Percentiles rank a stretch among this genome's conserved stretches.
Evolutionary conservation across 2,329 filamentous ascomycete species (phyloP).

Genomic region (Thelonectria rubi): DNA sequence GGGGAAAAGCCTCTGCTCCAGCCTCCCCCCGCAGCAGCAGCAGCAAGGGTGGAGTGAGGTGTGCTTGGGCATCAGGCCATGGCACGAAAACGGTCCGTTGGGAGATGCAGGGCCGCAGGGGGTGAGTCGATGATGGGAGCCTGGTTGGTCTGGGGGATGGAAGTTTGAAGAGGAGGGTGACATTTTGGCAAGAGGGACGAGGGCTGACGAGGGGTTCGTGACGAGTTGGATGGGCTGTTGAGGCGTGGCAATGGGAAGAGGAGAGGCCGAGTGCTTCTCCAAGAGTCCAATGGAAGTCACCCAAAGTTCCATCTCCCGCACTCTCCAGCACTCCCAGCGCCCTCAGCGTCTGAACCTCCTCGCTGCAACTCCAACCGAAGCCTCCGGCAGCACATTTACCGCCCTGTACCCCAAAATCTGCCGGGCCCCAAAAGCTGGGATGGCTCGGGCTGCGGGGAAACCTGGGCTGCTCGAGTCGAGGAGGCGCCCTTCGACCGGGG

Average conservation of each 20-base stretch:
- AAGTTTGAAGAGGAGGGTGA: conserved; percentile 2
- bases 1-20: not conserved
- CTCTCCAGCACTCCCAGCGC: not conserved
- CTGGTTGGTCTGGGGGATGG: not conserved
- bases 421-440: conserved; percentile 10
- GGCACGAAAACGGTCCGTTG: conserved; percentile 2
- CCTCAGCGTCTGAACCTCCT: not conserved
- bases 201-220: not conserved
- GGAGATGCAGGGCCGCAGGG: not conserved
- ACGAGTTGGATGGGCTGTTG: not conserved
- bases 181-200: not conserved
- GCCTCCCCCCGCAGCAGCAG: conserved; percentile 15
- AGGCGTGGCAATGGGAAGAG: not conserved
- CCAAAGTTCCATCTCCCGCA: not conserved
- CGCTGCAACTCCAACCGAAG: not conserved
- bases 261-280: not conserved
- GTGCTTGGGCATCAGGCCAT: conserved; percentile 21
- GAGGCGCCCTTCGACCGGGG: conserved; percentile 5
- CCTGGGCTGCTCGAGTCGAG: not conserved
- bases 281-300: not conserved
- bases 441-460: conserved; percentile 20
- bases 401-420: conserved; percentile 7
- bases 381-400: not conserved
- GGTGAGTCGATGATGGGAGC: not conserved
- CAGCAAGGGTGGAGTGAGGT: conserved; percentile 25